Evolutionary conservation across 306 rosid species (phyloP).

Genomic region (Trifolium pratense): DNA sequence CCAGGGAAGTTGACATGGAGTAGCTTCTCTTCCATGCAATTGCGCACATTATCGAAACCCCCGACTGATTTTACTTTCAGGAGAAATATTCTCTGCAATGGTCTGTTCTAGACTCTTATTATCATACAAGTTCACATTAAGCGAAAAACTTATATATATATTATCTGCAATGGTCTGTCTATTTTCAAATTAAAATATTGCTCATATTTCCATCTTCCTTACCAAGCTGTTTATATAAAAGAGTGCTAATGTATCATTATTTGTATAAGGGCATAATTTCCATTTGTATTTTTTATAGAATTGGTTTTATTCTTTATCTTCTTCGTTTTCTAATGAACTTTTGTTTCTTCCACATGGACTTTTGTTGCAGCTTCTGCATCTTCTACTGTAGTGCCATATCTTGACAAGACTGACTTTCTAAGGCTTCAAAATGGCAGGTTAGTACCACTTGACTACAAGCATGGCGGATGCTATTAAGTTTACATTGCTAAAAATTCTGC

Average conservation of each 20-base stretch:
- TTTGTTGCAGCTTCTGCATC: constrained; percentile 74
- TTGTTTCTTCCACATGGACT: constrained; percentile 38
- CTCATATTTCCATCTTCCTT: neutral
- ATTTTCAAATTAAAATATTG: constrained; percentile 37
- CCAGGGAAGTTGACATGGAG: constrained; percentile 89
- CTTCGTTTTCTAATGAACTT: constrained; percentile 21
- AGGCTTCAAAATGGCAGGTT: constrained; percentile 98
- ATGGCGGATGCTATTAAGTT: constrained; percentile 22
- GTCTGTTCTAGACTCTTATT: constrained; percentile 93
- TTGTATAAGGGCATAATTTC: constrained; percentile 20
- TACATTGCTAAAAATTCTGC: neutral
- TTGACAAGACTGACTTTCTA: constrained; percentile 69
- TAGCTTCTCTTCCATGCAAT: constrained; percentile 76
- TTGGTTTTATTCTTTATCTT: constrained; percentile 20
- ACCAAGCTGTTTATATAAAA: neutral
- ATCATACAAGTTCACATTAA: constrained; percentile 56
- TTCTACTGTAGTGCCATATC: constrained; percentile 54
- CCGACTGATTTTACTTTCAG: constrained; percentile 55
- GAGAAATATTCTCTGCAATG: constrained; percentile 78
- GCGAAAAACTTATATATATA: constrained; percentile 36
- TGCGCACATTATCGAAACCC: constrained; percentile 66
- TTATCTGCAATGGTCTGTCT: neutral
- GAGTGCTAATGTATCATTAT: constrained; percentile 11
- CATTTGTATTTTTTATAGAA: constrained; percentile 26
- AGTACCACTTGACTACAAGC: constrained; percentile 6